Conservation (phyloP, 2,329 filamentous ascomycete genomes). For the Calonectria naviculata region DNA sequence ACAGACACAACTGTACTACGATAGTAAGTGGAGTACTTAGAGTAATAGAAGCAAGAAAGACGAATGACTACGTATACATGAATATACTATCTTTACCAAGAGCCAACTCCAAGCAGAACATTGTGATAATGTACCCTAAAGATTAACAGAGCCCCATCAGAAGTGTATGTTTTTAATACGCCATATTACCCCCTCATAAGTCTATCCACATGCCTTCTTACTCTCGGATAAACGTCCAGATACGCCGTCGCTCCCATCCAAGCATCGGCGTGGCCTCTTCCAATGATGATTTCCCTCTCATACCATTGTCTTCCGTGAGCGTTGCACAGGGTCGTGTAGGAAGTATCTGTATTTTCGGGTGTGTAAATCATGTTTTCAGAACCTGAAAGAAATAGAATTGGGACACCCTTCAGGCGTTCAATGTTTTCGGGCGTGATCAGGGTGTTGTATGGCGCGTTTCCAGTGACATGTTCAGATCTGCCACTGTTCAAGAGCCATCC, state of each 20-base stretch:
- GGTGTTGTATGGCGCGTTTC: conserved; percentile 60
- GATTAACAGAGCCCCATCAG: background rate
- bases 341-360: conserved; percentile 37
- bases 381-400: conserved; percentile 53
- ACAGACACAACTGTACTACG: no score
- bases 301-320: conserved; percentile 35
- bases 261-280: conserved; percentile 38
- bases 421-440: conserved; percentile 65
- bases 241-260: conserved; percentile 39
- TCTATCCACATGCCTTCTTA: conserved; percentile 23
- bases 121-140: background rate
- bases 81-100: no score
- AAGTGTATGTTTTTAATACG: no score
- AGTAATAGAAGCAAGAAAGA: no score
- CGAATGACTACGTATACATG: no score
- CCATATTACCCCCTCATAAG: background rate
- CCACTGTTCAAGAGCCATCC: conserved; percentile 69
- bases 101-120: background rate
- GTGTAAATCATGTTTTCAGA: conserved; percentile 33
- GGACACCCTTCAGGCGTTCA: conserved; percentile 60
- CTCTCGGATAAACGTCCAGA: conserved; percentile 33
- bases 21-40: no score
- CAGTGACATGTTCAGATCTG: conserved; percentile 59
- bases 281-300: conserved; percentile 36
- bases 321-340: conserved; percentile 32